Base-by-base conservation (phyloP, 768 basidiomycete species). In the Mycena chlorophos region DNA sequence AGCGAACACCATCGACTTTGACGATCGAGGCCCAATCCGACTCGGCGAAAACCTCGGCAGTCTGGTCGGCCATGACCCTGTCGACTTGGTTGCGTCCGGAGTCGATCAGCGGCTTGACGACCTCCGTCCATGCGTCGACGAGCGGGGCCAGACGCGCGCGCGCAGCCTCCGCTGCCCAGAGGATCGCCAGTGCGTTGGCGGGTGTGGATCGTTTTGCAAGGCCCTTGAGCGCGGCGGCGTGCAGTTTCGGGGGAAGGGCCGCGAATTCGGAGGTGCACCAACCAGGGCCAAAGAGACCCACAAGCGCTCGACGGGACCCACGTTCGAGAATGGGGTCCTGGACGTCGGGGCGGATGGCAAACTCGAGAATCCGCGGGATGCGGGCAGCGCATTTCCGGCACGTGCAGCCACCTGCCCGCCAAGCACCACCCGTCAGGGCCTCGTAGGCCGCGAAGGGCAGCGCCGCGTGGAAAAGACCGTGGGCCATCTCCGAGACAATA, bases 261-360 rank as follows among this genome's bases (percentile, higher is more conserved):
- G 89, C 89, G 63, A 98, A 90, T 52, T 97, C 94, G 31, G 81
- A 69, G 0, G 83, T 88, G 69, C 85, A 88, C 95, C 94, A 97
- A 2, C 89, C 88, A 59, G 92, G 89, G 4, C 92, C 93, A 65
- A 91, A 98, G 27, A 91, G 78, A 0, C 87, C 86, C 0, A 94
- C 86, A 5, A 98, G 75, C 13, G 88, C 91, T 4, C 86, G 77
- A 13, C 89, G 78, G 0, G 89, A 85, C 0, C 87, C 87, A 4
- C 84, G 77, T 37, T 90, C 87, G 3, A 98, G 80, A 31, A 80
- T 74, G 0, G 75, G 62, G 65, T 93, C 91, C 56, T 83, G 79
- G 10, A 96, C 88, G 65, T 97, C 96, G 8, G 89, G 83, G 0
- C 78, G 67, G 2, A 86, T 60, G 0, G 93, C 82, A 51, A 98